Conservation (phyloP, 2,329 filamentous ascomycete genomes). For the Xylaria sp. region DNA sequence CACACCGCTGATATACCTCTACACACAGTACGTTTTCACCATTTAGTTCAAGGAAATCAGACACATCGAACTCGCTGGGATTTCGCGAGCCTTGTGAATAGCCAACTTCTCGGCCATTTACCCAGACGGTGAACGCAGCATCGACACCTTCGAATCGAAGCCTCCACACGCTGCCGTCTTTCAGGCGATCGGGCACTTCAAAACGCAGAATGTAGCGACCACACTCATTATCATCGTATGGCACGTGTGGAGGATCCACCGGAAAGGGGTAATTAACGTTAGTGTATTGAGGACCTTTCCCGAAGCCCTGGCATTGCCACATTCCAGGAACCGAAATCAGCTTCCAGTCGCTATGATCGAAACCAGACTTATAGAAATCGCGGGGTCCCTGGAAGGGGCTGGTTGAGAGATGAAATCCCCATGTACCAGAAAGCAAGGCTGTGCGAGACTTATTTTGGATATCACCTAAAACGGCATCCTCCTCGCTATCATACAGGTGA, state of each 20-base stretch:
- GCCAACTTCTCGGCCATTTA: conserved; percentile 74
- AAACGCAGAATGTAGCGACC: conserved; percentile 72
- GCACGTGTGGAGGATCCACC: conserved; percentile 72
- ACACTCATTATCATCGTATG: conserved; percentile 71
- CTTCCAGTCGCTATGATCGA: conserved; percentile 53
- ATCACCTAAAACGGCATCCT: conserved; percentile 59
- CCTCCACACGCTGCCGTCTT: conserved; percentile 64
- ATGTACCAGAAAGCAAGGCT: conserved; percentile 61
- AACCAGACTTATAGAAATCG: conserved; percentile 52
- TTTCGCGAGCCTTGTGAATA: conserved; percentile 80
- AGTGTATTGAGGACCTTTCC: conserved; percentile 69
- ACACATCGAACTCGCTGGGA: conserved; percentile 78
- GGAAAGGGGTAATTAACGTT: conserved; percentile 71
- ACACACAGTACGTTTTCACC: conserved; percentile 69
- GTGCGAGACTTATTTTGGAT: conserved; percentile 51
- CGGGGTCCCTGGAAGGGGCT: conserved; percentile 59
- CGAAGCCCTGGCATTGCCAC: conserved; percentile 75
- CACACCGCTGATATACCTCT: conserved; percentile 76
- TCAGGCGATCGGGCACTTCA: conserved; percentile 57
- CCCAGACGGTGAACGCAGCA: conserved; percentile 74
- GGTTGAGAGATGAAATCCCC: conserved; percentile 62
- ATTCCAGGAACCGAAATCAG: conserved; percentile 70
- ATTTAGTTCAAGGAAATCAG: conserved; percentile 56
- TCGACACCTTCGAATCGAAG: conserved; percentile 80
- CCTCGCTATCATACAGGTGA: conserved; percentile 60